These are phyloP conservation scores for Coffea humblotiana DNA, from an alignment of 305 asterid species.

Conservation along the genomic window DNA sequence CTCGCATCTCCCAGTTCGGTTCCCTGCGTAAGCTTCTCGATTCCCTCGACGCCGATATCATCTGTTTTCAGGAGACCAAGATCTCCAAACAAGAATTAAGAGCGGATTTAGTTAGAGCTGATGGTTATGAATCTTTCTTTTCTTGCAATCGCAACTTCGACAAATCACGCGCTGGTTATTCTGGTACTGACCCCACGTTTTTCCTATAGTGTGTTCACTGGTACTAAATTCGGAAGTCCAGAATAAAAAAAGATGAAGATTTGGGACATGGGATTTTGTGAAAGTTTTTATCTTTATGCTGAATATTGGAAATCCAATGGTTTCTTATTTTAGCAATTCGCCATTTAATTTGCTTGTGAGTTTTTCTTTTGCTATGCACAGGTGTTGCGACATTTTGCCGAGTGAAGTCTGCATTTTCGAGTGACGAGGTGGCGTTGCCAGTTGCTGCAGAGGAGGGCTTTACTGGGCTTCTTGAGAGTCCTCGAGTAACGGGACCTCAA, in stretches of 20 bases:
- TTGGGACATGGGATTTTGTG: background rate
- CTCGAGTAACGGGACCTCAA: slow-evolving; percentile 40
- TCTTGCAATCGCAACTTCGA: slow-evolving; percentile 81
- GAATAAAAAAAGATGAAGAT: background rate
- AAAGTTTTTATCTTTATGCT: slow-evolving; percentile 1
- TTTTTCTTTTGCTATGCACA: slow-evolving; percentile 23
- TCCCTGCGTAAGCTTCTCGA: slow-evolving; percentile 73
- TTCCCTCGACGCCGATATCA: slow-evolving; percentile 83
- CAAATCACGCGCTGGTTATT: slow-evolving; percentile 85
- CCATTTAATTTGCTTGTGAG: background rate
- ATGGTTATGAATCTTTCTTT: slow-evolving; percentile 94
- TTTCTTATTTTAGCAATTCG: background rate
- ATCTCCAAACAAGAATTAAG: slow-evolving; percentile 69
- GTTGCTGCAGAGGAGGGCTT: slow-evolving; percentile 90
- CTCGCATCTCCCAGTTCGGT: slow-evolving; percentile 76
- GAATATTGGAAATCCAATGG: background rate
- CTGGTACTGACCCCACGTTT: slow-evolving; percentile 39
- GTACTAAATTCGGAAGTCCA: background rate
- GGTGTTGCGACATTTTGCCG: slow-evolving; percentile 98
- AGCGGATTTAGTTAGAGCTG: slow-evolving; percentile 79
- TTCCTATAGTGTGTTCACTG: background rate
- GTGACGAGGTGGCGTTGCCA: slow-evolving; percentile 79
- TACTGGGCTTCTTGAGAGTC: slow-evolving; percentile 66
- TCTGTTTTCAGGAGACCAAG: slow-evolving; percentile 94
- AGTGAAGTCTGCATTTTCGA: slow-evolving; percentile 72